phyloP scores from a whole-genome alignment of 441 rosid species.

The Adansonia gregorii region DNA sequence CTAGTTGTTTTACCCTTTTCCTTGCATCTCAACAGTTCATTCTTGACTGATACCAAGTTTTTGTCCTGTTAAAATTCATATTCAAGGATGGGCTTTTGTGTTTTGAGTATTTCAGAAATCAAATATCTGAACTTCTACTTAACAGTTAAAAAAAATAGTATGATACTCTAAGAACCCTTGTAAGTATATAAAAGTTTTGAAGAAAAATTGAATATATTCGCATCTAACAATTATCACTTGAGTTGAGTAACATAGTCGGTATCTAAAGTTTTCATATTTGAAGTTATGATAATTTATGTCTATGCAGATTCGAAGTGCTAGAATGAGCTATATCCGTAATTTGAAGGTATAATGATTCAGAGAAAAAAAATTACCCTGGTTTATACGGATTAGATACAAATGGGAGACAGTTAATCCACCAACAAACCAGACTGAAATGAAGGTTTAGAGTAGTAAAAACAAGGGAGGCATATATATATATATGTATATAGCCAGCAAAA shows the following conservation, averaged over 20 bases:
- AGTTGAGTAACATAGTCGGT: constrained; percentile 33
- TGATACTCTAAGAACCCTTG: constrained; percentile 32
- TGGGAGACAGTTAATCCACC: constrained; percentile 94
- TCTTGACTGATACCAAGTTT: background rate
- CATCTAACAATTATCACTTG: too few relatives aligned
- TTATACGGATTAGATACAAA: constrained; percentile 81
- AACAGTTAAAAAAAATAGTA: background rate
- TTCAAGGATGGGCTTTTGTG: background rate
- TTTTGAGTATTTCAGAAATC: background rate
- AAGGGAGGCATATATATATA: constrained; percentile 53
- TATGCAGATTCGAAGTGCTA: background rate
- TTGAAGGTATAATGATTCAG: background rate
- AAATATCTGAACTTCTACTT: background rate
- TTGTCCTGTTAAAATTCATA: background rate
- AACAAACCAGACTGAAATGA: constrained; percentile 88
- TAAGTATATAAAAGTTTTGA: too few relatives aligned
- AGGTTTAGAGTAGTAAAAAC: constrained; percentile 64
- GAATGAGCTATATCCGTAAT: background rate
- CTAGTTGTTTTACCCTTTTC: constrained; percentile 14
- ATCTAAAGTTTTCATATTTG: constrained; percentile 80
- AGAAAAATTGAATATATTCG: too few relatives aligned
- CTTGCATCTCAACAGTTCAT: background rate
- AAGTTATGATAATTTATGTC: background rate
- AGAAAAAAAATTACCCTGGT: constrained; percentile 62
- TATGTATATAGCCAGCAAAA: constrained; percentile 91